Base-by-base conservation (phyloP, 2,329 filamentous ascomycete genomes). In the Penicillium sp. region DNA sequence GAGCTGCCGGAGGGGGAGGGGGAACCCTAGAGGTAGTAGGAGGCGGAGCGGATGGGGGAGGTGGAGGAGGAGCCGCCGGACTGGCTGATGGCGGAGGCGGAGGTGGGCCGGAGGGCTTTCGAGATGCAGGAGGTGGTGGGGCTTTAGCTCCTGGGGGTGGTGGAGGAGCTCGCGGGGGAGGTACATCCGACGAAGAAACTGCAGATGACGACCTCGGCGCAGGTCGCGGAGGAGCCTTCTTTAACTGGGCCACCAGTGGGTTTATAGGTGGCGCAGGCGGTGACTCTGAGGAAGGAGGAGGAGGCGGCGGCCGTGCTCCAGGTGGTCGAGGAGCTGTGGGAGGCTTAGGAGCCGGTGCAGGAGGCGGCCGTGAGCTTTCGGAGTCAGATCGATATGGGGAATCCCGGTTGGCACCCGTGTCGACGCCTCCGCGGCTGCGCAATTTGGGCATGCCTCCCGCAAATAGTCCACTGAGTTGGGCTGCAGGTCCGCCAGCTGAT, bases 401-500 rank as follows among this genome's bases (percentile, higher is more conserved):
- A 48, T 80, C 80, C 45, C 71, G 72, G 50, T 75, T 79, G 49
- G 83, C 84, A 61, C 81, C 85, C 1, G 85, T 90, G 63, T 87
- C 76, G 42, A 90, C 72, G 26, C 84, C 84, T 32, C 85, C 89
- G 39, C 87, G 84, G 70, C 93, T 95, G 62, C 85, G 85, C 56
- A 98, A 63, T 68, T 95, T 96, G 2, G 92, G 92, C 78, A 96
- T 96, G 25, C 90, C 92, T 23, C 87, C 89, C 1, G 85, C 87
- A 59, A 98, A 95, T 16, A 98, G 65, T 1, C 92, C 92, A 18
- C 73, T 90, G 8, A 96, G 65, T 60, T 95, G 90, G 32, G 85
- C 78, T 13, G 78, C 65, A 14, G 82, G 76, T 50, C 64, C 58
- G 37, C 59, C 60, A 26, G 60, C 58, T 44, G 72, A 67, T 45